Base-by-base conservation (phyloP, 176 grass and related monocot genomes). In the Cenchrus fungigraminus region DNA sequence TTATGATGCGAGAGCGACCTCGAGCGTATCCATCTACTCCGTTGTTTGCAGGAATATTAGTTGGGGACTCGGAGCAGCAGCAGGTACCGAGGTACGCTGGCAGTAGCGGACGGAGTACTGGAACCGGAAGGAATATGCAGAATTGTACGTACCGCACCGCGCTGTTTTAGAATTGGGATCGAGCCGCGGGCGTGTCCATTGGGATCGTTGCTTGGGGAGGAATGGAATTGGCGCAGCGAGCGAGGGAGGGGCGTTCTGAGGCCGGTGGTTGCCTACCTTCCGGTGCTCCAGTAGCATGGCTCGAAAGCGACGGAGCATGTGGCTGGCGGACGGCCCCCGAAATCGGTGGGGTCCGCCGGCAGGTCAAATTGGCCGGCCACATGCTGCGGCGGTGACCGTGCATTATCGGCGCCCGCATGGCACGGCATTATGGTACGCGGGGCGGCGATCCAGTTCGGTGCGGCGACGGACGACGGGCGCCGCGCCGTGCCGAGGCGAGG, bases 261-360 rank as follows among this genome's bases (percentile, higher is more conserved):
- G 45, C 79, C 55, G 64, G 71, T 65, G 78, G 78, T 80, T 80
- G 78, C 17, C 49, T 28, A 28, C 75, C 75, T 22, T 40, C 55
- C 55, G 11, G 9, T 12, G 19, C 3, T 4, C 49, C 9, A 11
- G 46, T 51, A 50, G 82, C 17, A 20, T n/a, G 58, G 49, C 31
- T 74, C 16, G 84, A 87, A 87, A 74, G 81, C 50, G 84, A 92
- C 22, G 67, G 37, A 19, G 45, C 81, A 90, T 82, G 81, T 82
- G 87, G 58, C 37, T 40, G 8, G 45, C 45, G 45, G 45, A 40
- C 65, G 73, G 88, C 88, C 45, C 65, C 81, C 81, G 87, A 87
- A 87, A 69, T 87, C n/a, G 10, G 75, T 80, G 70, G 69, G 89
- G 77, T 14, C 86, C 68, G 16, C 53, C 13, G 65, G 12, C 74